Evolutionary conservation across 768 basidiomycete genomes (phyloP).

Genomic region (Tylopilus vinaceipallidus): DNA sequence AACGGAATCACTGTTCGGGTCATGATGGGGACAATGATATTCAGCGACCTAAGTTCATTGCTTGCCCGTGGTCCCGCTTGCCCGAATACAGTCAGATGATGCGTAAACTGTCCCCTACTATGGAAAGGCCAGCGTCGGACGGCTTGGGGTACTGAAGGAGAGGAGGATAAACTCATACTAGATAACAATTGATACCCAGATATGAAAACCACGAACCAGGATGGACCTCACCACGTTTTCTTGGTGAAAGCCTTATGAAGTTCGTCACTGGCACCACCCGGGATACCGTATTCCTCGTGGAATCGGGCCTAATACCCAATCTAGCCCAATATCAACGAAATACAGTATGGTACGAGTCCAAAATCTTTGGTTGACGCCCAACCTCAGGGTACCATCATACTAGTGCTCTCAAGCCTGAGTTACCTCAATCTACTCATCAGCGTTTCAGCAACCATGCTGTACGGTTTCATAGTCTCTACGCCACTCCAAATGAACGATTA

Average conservation of each 20-base stretch:
- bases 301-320: neutral
- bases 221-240: neutral
- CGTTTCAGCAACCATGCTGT: conserved; percentile 3
- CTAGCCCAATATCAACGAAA: neutral
- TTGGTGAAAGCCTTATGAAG: too few relatives aligned
- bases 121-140: neutral
- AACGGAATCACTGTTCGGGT: neutral
- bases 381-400: too few relatives aligned
- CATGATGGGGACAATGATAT: too few relatives aligned
- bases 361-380: neutral
- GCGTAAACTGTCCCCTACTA: neutral
- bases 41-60: too few relatives aligned
- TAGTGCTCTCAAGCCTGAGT: too few relatives aligned
- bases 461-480: conserved; percentile 16
- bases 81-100: neutral
- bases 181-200: conserved; percentile 7
- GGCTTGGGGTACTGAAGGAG: neutral
- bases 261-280: too few relatives aligned
- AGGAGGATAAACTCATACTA: neutral
- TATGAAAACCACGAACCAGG: conserved; percentile 13
- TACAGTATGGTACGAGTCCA: neutral
- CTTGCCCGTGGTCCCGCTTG: neutral
- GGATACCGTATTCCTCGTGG: conserved; percentile 8
- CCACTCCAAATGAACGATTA: conserved; percentile 28
- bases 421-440: neutral